Percentiles rank a stretch among this genome's conserved stretches.
Conservation (phyloP, 2,329 filamentous ascomycete genomes). For the Aspergillus hortae region DNA sequence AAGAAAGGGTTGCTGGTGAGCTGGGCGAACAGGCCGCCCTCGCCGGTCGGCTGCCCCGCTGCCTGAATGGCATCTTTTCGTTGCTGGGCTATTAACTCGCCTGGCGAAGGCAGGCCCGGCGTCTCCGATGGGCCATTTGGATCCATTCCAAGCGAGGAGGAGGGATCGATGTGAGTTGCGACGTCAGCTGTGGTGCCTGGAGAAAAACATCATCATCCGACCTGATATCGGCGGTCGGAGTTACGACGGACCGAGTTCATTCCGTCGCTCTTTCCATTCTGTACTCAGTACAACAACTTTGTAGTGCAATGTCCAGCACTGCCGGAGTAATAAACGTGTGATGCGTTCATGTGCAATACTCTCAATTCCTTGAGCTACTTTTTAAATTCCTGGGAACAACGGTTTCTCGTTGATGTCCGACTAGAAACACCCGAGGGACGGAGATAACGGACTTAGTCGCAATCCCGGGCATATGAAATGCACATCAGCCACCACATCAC, state of each 20-base stretch:
- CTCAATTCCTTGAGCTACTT: no score
- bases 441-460: no score
- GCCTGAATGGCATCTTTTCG: conserved; percentile 28
- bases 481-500: not conserved
- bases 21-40: conserved; percentile 43
- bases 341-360: no score
- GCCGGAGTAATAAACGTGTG: no score
- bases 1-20: conserved; percentile 49
- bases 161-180: conserved; percentile 7
- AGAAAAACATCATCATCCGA: not conserved
- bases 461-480: no score
- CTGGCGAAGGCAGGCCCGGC: conserved; percentile 27
- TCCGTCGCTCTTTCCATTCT: not conserved
- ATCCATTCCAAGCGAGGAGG: conserved; percentile 33
- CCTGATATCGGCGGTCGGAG: conserved; percentile 23
- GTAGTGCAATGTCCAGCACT: no score
- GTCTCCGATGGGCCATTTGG: conserved; percentile 29
- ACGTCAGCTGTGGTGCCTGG: not conserved
- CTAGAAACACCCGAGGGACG: no score
- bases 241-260: conserved; percentile 26
- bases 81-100: conserved; percentile 35
- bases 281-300: no score
- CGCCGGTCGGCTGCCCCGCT: conserved; percentile 27
- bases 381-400: no score
- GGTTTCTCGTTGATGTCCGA: no score